Conservation (phyloP, 192 early-diverging fungal genomes). For the Rhizophagus clarus region DNA sequence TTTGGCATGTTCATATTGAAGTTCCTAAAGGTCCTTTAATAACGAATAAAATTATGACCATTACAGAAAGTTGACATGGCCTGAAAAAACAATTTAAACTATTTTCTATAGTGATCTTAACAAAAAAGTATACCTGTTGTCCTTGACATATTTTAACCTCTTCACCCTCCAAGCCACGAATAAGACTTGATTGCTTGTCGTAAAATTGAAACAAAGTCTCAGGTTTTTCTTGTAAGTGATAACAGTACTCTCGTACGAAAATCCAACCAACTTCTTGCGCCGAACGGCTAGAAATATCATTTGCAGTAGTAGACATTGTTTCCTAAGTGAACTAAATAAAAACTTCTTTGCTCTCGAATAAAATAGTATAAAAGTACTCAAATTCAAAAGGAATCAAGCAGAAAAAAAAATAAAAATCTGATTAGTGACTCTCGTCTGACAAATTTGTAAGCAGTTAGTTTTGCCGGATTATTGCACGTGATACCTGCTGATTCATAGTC, state of each 20-base stretch:
- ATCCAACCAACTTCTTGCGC: slow-evolving; percentile 80
- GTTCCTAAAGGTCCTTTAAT: not conserved
- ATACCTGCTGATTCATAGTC: too few species aligned
- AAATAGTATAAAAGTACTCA: too few species aligned
- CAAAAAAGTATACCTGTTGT: slow-evolving; percentile 56
- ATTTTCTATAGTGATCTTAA: not conserved
- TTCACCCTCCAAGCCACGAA: slow-evolving; percentile 83
- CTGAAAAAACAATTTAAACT: not conserved
- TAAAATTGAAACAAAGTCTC: slow-evolving; percentile 78
- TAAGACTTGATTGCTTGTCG: slow-evolving; percentile 76
- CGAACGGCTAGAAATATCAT: not conserved
- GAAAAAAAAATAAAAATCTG: too few species aligned
- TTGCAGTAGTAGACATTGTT: slow-evolving; percentile 11
- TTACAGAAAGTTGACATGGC: not conserved
- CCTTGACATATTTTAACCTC: slow-evolving; percentile 62
- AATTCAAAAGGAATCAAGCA: too few species aligned
- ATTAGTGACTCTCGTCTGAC: too few species aligned
- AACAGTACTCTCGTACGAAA: slow-evolving; percentile 93
- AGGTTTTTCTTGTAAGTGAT: slow-evolving; percentile 81
- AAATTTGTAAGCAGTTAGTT: too few species aligned
- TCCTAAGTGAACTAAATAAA: not conserved
- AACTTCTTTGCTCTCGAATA: not conserved
- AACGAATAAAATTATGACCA: not conserved
- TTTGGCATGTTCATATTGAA: not conserved
- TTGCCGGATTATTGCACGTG: too few species aligned